Conservation (phyloP, 208 protist species). For the Borovskyia barvae region DNA sequence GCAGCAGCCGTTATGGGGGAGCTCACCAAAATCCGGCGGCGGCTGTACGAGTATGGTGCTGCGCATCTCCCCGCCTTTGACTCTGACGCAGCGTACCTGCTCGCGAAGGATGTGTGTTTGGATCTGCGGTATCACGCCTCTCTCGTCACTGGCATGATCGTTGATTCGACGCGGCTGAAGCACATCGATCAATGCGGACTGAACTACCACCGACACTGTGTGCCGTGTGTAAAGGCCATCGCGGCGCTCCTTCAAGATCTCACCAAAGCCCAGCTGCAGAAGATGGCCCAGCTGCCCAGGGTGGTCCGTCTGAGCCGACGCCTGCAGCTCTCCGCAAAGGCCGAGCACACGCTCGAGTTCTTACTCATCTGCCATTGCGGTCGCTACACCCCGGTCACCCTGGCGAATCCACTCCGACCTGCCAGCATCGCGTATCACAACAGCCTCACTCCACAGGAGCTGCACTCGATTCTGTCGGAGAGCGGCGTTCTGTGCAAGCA, state of each 20-base stretch:
- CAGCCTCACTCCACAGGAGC: slow-evolving; percentile 62
- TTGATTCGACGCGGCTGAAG: slow-evolving; percentile 25
- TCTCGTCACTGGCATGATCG: slow-evolving; percentile 12
- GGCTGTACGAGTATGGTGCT: slow-evolving; percentile 23
- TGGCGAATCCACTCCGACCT: slow-evolving; percentile 33
- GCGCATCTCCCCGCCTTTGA: slow-evolving; percentile 43
- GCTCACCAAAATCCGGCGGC: slow-evolving; percentile 7
- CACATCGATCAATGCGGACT: slow-evolving; percentile 26
- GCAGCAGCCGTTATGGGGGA: too few species aligned
- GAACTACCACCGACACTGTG: slow-evolving; percentile 42
- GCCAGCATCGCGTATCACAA: slow-evolving; percentile 50
- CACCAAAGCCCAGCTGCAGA: slow-evolving; percentile 26
- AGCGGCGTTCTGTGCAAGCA: slow-evolving; percentile 83
- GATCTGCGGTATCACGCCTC: slow-evolving; percentile 32
- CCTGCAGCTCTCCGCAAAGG: slow-evolving; percentile 49
- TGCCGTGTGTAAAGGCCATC: slow-evolving; percentile 41
- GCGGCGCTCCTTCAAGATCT: slow-evolving; percentile 21
- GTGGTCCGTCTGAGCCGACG: slow-evolving; percentile 65
- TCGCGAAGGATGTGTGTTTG: slow-evolving; percentile 44
- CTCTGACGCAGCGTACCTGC: slow-evolving; percentile 66
- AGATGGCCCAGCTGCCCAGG: slow-evolving; percentile 59
- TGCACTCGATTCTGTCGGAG: slow-evolving; percentile 71
- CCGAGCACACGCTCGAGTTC: slow-evolving; percentile 57
- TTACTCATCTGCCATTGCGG: slow-evolving; percentile 79
- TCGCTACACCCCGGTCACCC: slow-evolving; percentile 18